A percentile compares a stretch with the other conserved stretches of the same genome.
phyloP scores from a whole-genome alignment of 805 yeast species.

The Wickerhamomyces sydowiorum region DNA sequence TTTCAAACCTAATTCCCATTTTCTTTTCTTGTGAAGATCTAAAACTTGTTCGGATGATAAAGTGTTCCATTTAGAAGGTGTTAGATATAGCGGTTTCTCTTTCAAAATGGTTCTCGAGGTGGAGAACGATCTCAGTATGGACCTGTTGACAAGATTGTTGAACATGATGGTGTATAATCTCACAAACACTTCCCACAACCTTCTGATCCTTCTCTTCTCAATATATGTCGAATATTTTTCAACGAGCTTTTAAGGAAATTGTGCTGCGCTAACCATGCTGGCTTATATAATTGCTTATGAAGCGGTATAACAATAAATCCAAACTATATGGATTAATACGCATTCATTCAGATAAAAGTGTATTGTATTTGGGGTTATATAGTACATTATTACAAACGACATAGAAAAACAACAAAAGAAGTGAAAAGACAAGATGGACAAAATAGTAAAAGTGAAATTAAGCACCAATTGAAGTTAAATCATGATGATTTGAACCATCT shows the following conservation, averaged over 20 bases:
- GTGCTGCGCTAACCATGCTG: too few relatives aligned
- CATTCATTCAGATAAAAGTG: too few relatives aligned
- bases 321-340: neutral
- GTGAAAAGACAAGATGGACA: slow-evolving; percentile 1
- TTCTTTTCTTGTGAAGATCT: slow-evolving; percentile 55
- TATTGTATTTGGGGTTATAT: too few relatives aligned
- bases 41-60: slow-evolving; percentile 59
- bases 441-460: neutral
- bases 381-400: slow-evolving; percentile 1
- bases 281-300: neutral
- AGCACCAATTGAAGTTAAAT: neutral
- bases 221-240: too few relatives aligned
- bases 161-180: neutral
- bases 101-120: neutral
- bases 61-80: slow-evolving; percentile 68
- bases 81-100: slow-evolving; percentile 34
- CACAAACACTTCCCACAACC: too few relatives aligned
- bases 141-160: neutral
- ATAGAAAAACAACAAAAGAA: slow-evolving; percentile 3
- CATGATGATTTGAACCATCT: slow-evolving; percentile 2
- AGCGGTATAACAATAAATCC: neutral
- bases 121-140: neutral
- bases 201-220: too few relatives aligned
- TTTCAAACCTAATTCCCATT: slow-evolving; percentile 43
- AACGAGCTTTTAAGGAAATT: neutral